These are phyloP conservation scores for Scheffersomyces ergatensis DNA, from an alignment of 805 yeast species.

Conservation along the genomic window DNA sequence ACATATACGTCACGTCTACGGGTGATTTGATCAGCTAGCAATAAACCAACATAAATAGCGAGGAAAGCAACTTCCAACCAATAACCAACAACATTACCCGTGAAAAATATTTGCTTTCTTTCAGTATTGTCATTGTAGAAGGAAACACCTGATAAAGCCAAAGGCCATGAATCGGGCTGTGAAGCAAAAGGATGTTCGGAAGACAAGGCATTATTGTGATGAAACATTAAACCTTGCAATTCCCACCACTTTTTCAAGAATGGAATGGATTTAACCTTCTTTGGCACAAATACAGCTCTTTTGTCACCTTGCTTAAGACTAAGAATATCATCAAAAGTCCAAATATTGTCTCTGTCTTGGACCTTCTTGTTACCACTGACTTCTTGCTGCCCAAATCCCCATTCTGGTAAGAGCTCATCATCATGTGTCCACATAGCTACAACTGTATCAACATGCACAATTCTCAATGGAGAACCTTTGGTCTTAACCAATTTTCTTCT, in stretches of 20 bases:
- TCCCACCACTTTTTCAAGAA: slow-evolving; percentile 89
- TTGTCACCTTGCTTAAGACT: slow-evolving; percentile 52
- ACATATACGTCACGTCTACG: slow-evolving; percentile 66
- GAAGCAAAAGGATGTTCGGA: slow-evolving; percentile 96
- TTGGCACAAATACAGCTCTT: slow-evolving; percentile 65
- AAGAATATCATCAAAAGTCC: slow-evolving; percentile 73
- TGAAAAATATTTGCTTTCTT: slow-evolving; percentile 78
- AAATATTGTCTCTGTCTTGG: slow-evolving; percentile 61
- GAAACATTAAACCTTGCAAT: slow-evolving; percentile 84
- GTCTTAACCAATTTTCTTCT: slow-evolving; percentile 58
- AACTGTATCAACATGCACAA: slow-evolving; percentile 80
- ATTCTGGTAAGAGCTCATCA: slow-evolving; percentile 82
- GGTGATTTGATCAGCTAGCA: slow-evolving; percentile 73
- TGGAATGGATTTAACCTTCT: slow-evolving; percentile 57
- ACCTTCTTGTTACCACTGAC: slow-evolving; percentile 91
- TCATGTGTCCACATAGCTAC: slow-evolving; percentile 95
- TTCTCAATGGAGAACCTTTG: slow-evolving; percentile 62
- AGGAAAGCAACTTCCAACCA: slow-evolving; percentile 73
- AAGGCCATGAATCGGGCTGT: slow-evolving; percentile 89
- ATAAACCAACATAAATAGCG: slow-evolving; percentile 59
- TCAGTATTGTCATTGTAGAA: slow-evolving; percentile 82
- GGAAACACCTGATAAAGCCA: slow-evolving; percentile 85
- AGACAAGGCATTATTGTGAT: slow-evolving; percentile 82
- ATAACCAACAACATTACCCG: slow-evolving; percentile 90
- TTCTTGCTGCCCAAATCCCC: slow-evolving; percentile 93